Percentiles rank a stretch among this genome's conserved stretches.
Evolutionary conservation across 2,329 filamentous ascomycete species (phyloP).

Genomic region (Cladosporium sp.): DNA sequence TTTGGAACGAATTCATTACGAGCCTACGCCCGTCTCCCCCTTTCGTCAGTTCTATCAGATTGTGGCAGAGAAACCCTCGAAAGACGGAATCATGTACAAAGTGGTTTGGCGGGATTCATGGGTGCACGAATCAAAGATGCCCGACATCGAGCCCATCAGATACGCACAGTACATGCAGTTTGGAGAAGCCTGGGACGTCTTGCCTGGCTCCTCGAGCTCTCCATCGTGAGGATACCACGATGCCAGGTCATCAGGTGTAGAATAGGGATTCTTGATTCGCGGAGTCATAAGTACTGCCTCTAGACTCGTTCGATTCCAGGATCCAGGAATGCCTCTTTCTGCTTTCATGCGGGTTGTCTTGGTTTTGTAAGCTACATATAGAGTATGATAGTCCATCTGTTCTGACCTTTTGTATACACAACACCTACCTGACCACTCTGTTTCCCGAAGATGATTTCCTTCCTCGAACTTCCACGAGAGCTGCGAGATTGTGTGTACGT

Average conservation of each 20-base stretch:
- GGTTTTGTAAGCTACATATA: not conserved
- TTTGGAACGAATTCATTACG: not conserved
- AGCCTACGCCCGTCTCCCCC: constrained; percentile 13
- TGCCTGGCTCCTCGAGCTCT: not conserved
- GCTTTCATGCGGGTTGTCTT: not conserved
- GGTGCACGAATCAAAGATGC: constrained; percentile 11
- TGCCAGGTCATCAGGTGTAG: not conserved
- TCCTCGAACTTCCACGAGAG: not conserved
- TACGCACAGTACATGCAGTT: not conserved
- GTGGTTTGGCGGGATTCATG: constrained; percentile 12
- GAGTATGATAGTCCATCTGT: not conserved
- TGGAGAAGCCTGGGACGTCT: not conserved
- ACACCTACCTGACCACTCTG: not conserved
- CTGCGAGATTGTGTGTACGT: not conserved
- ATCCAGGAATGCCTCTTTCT: constrained; percentile 1
- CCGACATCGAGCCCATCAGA: constrained; percentile 2
- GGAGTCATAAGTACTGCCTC: not conserved
- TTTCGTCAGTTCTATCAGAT: constrained; percentile 11
- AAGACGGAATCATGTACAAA: constrained; percentile 13
- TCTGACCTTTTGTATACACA: not conserved
- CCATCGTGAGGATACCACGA: not conserved
- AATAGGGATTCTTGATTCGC: too few relatives aligned
- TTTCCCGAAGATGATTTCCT: not conserved
- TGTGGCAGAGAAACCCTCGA: constrained; percentile 4
- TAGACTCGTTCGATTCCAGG: not conserved